phyloP scores from a whole-genome alignment of 78 protist genomes.

The Pigoraptor vietnamica region DNA sequence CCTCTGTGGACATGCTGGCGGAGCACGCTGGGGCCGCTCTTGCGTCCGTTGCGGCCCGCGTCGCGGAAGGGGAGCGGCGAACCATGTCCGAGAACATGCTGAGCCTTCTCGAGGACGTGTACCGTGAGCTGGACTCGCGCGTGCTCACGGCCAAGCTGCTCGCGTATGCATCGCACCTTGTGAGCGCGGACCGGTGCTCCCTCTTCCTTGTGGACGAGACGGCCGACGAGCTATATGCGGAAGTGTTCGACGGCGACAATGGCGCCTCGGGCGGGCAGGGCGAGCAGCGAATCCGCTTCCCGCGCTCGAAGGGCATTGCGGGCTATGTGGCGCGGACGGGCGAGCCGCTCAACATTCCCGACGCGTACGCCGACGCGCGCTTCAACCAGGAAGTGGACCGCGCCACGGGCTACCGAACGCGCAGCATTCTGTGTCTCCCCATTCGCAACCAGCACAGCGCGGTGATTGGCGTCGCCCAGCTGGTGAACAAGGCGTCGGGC shows the following conservation, averaged over 20 bases:
- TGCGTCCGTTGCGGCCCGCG: neutral
- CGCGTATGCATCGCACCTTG: neutral
- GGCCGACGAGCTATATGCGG: neutral
- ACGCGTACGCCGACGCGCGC: conserved; percentile 32
- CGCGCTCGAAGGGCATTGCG: conserved; percentile 18
- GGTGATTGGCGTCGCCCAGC: neutral
- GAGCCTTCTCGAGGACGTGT: neutral
- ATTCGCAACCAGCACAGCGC: neutral
- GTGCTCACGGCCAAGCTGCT: neutral
- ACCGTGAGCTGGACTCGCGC: neutral
- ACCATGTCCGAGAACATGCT: neutral
- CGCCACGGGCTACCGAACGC: neutral
- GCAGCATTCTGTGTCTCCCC: neutral
- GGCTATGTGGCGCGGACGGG: conserved; percentile 28
- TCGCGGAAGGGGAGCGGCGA: neutral
- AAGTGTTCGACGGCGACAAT: neutral
- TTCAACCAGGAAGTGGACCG: conserved; percentile 17
- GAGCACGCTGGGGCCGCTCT: neutral
- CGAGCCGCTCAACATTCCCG: neutral
- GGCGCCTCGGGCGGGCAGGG: neutral
- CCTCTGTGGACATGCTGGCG: neutral
- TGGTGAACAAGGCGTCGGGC: conserved; percentile 2
- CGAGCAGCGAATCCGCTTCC: conserved; percentile 4
- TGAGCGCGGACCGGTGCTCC: neutral
- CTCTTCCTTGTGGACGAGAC: neutral